phyloP scores from a whole-genome alignment of 768 basidiomycete species.

The Mycena rosella region DNA sequence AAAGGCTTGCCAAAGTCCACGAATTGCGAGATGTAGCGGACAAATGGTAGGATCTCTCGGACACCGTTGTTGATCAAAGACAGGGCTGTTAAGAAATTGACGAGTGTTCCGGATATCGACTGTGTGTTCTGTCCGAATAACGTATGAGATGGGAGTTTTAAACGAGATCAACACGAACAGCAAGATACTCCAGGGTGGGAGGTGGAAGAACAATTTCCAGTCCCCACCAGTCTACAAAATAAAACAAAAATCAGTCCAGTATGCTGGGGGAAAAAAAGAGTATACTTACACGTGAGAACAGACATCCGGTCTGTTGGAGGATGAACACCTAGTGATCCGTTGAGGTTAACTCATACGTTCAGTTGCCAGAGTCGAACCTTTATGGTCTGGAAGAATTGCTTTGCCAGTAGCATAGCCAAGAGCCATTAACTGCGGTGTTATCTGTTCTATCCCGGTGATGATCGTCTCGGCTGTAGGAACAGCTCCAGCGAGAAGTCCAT shows the following conservation, averaged over 20 bases:
- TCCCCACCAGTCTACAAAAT: constrained; percentile 87
- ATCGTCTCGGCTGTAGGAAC: constrained; percentile 83
- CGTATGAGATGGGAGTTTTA: constrained; percentile 1
- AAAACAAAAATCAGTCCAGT: constrained; percentile 8
- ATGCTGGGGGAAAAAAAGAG: neutral
- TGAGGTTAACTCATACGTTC: constrained; percentile 16
- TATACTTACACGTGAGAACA: constrained; percentile 77
- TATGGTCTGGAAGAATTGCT: constrained; percentile 75
- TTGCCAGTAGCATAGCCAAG: constrained; percentile 82
- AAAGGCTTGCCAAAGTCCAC: constrained; percentile 83
- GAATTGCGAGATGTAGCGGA: constrained; percentile 83
- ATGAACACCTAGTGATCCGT: constrained; percentile 60
- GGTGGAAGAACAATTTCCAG: constrained; percentile 83
- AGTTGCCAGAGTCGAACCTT: constrained; percentile 51
- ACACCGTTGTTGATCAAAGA: constrained; percentile 79
- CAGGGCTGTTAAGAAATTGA: constrained; percentile 83
- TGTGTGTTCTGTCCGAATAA: constrained; percentile 60
- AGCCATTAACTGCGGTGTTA: constrained; percentile 84
- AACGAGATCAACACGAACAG: constrained; percentile 52
- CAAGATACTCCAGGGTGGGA: constrained; percentile 72
- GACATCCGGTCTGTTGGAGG: constrained; percentile 86
- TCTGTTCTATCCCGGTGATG: constrained; percentile 72
- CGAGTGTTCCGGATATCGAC: constrained; percentile 70
- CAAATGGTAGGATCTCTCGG: constrained; percentile 85
- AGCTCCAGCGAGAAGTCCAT: constrained; percentile 79